These are phyloP conservation scores for Taiozyma onychis DNA, from an alignment of 1,139 yeast genomes.

Conservation along the genomic window DNA sequence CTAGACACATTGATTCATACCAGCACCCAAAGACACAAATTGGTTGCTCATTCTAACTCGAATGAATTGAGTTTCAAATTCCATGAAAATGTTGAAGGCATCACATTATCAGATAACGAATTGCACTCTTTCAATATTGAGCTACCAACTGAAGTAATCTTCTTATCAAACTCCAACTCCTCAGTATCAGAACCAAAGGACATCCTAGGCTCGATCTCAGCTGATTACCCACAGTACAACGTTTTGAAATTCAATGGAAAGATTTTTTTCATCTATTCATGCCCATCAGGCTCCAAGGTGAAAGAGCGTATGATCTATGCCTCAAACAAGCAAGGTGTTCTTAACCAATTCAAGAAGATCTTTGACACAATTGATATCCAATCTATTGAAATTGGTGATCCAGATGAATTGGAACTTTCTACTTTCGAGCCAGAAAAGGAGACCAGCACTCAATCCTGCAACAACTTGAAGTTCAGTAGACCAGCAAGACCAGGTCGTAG, in stretches of 20 bases:
- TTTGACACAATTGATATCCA: conserved; percentile 28
- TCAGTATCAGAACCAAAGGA: conserved; percentile 22
- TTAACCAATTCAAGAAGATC: conserved; percentile 40
- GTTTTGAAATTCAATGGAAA: conserved; percentile 38
- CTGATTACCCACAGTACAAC: conserved; percentile 51
- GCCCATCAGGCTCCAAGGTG: conserved; percentile 88
- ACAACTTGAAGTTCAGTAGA: conserved; percentile 18
- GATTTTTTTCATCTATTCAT: conserved; percentile 62
- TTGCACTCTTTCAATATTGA: conserved; percentile 33
- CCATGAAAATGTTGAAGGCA: conserved; percentile 15
- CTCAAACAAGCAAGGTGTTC: conserved; percentile 66
- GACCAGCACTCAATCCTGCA: not conserved
- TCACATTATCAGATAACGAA: conserved; percentile 16
- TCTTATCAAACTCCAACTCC: conserved; percentile 20
- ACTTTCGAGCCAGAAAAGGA: conserved; percentile 10
- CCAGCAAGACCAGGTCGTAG: conserved; percentile 26
- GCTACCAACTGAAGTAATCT: conserved; percentile 31
- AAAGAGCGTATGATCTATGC: conserved; percentile 93
- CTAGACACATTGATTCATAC: conserved; percentile 22
- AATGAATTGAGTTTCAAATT: conserved; percentile 21
- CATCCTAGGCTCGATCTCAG: conserved; percentile 28
- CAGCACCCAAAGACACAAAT: conserved; percentile 14
- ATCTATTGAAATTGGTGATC: conserved; percentile 63
- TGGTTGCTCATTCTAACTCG: conserved; percentile 19
- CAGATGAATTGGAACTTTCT: conserved; percentile 52